Evolutionary conservation across 106 monocot species (phyloP).

Genomic region (Dioscorea dumetorum): DNA sequence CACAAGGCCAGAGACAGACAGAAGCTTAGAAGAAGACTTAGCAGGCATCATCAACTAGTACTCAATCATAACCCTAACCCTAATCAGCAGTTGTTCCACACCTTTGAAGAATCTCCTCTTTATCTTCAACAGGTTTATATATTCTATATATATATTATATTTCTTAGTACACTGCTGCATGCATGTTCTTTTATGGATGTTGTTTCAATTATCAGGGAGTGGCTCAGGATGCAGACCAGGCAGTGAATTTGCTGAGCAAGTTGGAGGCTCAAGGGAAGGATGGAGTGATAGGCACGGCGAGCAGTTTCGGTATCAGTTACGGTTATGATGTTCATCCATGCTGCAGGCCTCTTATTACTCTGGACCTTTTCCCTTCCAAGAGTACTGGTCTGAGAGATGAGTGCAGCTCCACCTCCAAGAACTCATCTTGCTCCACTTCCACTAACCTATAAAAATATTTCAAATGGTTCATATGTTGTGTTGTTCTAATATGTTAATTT

Average conservation of each 20-base stretch:
- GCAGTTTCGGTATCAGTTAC: neutral
- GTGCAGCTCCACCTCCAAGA: slow-evolving; percentile 41
- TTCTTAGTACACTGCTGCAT: neutral
- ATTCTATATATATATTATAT: neutral
- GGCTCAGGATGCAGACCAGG: slow-evolving; percentile 13
- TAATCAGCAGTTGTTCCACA: neutral
- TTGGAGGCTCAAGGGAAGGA: slow-evolving; percentile 14
- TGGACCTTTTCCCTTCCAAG: slow-evolving; percentile 71
- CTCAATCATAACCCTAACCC: neutral
- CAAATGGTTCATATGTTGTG: no score
- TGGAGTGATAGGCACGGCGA: neutral
- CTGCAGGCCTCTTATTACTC: slow-evolving; percentile 45
- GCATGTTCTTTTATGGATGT: neutral
- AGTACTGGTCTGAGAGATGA: slow-evolving; percentile 51
- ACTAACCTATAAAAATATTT: slow-evolving; percentile 6
- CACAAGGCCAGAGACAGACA: slow-evolving; percentile 81
- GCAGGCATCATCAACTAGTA: slow-evolving; percentile 39
- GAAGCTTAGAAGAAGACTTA: slow-evolving; percentile 53
- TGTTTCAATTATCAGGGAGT: slow-evolving; percentile 2
- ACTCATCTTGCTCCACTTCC: slow-evolving; percentile 60
- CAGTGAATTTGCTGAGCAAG: slow-evolving; percentile 37
- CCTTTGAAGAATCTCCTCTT: neutral
- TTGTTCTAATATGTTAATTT: neutral
- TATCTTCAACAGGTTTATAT: neutral
- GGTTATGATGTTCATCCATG: slow-evolving; percentile 11